Percentiles rank a stretch among this genome's conserved stretches.
Evolutionary conservation across 352 stramenopile genomes (phyloP).

Genomic region (Pythium chondricola): DNA sequence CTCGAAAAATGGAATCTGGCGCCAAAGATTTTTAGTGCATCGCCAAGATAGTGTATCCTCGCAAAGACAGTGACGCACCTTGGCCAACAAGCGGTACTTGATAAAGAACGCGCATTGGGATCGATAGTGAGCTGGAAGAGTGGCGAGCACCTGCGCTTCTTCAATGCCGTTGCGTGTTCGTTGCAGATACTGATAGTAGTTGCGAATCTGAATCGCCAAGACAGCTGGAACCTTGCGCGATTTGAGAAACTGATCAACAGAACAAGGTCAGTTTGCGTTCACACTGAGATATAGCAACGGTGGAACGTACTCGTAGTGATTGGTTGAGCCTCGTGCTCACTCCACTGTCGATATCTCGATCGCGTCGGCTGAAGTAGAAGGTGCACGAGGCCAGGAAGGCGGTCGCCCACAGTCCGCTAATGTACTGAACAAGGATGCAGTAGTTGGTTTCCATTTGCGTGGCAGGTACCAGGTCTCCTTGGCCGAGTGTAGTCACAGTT

Average conservation of each 20-base stretch:
- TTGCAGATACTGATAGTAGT: slow-evolving; percentile 72
- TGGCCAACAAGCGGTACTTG: slow-evolving; percentile 18
- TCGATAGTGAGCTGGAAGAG: slow-evolving; percentile 19
- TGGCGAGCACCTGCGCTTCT: slow-evolving; percentile 16
- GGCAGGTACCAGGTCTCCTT: slow-evolving; percentile 57
- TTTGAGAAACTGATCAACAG: slow-evolving; percentile 28
- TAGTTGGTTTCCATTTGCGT: slow-evolving; percentile 55
- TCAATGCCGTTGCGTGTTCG: slow-evolving; percentile 37
- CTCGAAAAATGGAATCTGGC: slow-evolving; percentile 19
- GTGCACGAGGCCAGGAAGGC: slow-evolving; percentile 56
- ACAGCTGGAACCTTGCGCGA: slow-evolving; percentile 31
- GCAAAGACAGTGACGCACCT: slow-evolving; percentile 1
- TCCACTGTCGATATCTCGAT: slow-evolving; percentile 46
- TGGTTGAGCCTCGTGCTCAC: slow-evolving; percentile 56
- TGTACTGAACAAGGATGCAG: slow-evolving; percentile 55
- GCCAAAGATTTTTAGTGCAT: not conserved
- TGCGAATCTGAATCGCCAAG: slow-evolving; percentile 29
- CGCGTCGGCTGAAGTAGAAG: slow-evolving; percentile 65
- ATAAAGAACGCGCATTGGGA: slow-evolving; percentile 19
- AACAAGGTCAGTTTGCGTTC: too few species aligned
- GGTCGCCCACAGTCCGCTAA: slow-evolving; percentile 60
- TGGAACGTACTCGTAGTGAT: slow-evolving; percentile 25
- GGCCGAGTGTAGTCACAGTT: slow-evolving; percentile 57
- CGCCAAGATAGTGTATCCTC: not conserved
- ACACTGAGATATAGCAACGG: too few species aligned